Evolutionary conservation across 306 rosid genomes (phyloP), one percentile per base, ranked within the genome.

Genomic region (Lathyrus sativus): DNA sequence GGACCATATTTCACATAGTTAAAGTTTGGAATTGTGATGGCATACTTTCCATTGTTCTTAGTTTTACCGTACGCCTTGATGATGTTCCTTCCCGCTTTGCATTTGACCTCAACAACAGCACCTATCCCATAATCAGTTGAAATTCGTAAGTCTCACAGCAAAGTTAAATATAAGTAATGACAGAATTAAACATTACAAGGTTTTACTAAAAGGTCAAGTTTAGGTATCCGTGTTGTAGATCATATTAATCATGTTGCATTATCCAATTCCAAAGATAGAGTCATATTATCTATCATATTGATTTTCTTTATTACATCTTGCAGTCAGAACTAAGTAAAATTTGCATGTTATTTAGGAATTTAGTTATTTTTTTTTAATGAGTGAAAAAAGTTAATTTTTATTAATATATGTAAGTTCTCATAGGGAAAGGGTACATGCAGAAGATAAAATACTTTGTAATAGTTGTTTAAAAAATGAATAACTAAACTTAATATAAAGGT

Each of bases 21-120:
- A 42, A 84, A 89, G 64, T 71, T 88, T 31, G 85, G 56, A 13
- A 92, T 61, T 1, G 84, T 62, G 53, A 92, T 70, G 62, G 89
- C 84, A 33, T 78, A 92, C 64, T 92, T 92, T 46, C 98, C 98
- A 12, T 92, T 92, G 76, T 41, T 85, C 75, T 92, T 92, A 0
- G 98, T 89, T 76, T 70, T 80, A 9, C 96, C 98, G 18, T 86
- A 92, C 0, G 91, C 92, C 62, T 51, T 85, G 26, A 89, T 78
- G 18, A 79, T 79, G 11, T 88, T 77, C 48, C 81, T 71, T 7
- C 89, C 98, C 1, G 78, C 91, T 75, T 87, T 75, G 79, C 96
- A 92, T 38, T 76, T 86, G 28, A 92, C 91, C 79, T 88, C 93
- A 65, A 92, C 96, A 29, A 85, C 79, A 24, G 90, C 96, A 67